phyloP scores from a whole-genome alignment of 495 filamentous ascomycete genomes.

The Lepraria neglecta region DNA sequence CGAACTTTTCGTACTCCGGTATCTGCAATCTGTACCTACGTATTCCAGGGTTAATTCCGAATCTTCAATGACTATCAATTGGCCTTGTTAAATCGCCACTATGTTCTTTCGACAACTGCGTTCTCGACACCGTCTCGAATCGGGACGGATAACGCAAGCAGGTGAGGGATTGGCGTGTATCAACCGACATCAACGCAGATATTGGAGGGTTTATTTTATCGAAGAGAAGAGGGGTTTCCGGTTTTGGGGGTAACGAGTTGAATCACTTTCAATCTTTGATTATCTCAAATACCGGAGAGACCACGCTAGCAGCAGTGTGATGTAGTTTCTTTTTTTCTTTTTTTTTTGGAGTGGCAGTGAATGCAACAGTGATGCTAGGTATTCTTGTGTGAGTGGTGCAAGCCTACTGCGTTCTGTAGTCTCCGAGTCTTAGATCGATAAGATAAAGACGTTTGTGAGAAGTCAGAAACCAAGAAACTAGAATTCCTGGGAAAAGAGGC shows the following conservation, averaged over 20 bases:
- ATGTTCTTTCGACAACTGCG: constrained; percentile 64
- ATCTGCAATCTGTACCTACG: not conserved
- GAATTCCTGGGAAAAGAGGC: not conserved
- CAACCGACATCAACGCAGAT: constrained; percentile 66
- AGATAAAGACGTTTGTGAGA: not conserved
- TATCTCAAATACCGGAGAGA: not conserved
- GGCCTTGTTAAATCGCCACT: constrained; percentile 53
- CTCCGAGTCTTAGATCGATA: not conserved
- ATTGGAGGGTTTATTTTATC: not conserved
- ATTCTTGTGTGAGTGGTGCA: not conserved
- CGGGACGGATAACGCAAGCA: constrained; percentile 64
- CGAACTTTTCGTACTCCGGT: not conserved
- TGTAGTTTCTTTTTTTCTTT: not conserved
- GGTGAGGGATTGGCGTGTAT: constrained; percentile 59
- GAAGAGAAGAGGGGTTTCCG: constrained; percentile 7
- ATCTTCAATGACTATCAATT: constrained; percentile 30
- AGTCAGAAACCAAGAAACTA: not conserved
- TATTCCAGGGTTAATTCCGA: not conserved
- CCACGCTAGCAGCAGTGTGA: not conserved
- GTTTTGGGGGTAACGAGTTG: not conserved
- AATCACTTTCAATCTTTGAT: not conserved
- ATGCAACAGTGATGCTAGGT: not conserved
- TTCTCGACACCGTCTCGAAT: constrained; percentile 66
- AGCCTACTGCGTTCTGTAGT: not conserved
- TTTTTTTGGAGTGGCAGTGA: not conserved